These are phyloP conservation scores for Pichia sp. DNA, from an alignment of 1,139 yeast genomes.

Conservation along the genomic window DNA sequence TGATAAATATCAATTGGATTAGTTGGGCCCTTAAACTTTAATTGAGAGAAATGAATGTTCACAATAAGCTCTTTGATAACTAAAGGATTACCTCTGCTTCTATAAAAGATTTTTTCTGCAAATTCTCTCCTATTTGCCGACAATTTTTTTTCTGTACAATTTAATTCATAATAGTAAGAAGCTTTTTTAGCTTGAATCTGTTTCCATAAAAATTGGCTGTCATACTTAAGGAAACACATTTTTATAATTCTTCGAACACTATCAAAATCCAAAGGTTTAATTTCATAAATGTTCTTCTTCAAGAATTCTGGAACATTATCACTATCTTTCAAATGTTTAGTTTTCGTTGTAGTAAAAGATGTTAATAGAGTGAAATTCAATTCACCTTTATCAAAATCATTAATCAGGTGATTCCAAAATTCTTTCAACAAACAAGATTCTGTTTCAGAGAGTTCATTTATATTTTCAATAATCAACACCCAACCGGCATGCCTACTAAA, in stretches of 20 bases:
- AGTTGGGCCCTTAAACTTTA: background rate
- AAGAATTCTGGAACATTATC: slow-evolving; percentile 5
- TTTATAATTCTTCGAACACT: slow-evolving; percentile 25
- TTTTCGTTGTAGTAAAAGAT: slow-evolving; percentile 1
- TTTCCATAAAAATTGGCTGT: slow-evolving; percentile 13
- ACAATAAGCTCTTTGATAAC: slow-evolving; percentile 10
- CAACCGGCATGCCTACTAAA: slow-evolving; percentile 38
- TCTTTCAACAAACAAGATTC: slow-evolving; percentile 33
- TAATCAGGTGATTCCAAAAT: slow-evolving; percentile 24
- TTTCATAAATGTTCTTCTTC: slow-evolving; percentile 5
- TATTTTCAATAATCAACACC: slow-evolving; percentile 43
- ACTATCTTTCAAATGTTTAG: background rate
- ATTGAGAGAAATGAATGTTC: slow-evolving; percentile 20
- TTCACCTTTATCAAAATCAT: slow-evolving; percentile 7
- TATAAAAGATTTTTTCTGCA: slow-evolving; percentile 23
- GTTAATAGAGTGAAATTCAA: slow-evolving; percentile 8
- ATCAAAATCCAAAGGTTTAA: slow-evolving; percentile 13
- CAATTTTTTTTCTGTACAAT: background rate
- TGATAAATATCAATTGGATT: slow-evolving; percentile 3
- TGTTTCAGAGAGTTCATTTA: slow-evolving; percentile 38
- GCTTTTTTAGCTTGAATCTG: slow-evolving; percentile 1
- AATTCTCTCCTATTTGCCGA: slow-evolving; percentile 8
- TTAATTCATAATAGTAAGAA: slow-evolving; percentile 7
- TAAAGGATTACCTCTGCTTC: slow-evolving; percentile 29
- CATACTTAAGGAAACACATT: slow-evolving; percentile 21